Base-by-base conservation (phyloP, 1,284 basidiomycete genomes). In the Tilletiopsis washingtonensis region DNA sequence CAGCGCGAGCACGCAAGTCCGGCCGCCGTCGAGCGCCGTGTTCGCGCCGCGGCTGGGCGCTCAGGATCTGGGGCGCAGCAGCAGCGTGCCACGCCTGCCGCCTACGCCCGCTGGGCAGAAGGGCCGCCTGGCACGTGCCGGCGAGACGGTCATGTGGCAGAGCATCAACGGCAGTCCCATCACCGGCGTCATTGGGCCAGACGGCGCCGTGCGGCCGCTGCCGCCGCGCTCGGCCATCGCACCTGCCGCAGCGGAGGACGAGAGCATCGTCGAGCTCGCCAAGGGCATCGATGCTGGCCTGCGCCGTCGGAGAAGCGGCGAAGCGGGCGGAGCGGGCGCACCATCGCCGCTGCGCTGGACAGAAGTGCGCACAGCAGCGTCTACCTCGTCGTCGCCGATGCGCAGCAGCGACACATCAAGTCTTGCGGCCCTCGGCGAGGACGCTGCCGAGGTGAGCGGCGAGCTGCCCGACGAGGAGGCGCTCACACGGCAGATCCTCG, bases 121-220 rank as follows among this genome's bases (percentile, higher is more conserved):
- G 47, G 53, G 57, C 0, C 52, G 62, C 34, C 45, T 58, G 45
- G 59, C 62, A 17, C 49, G 46, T 27, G 49, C 54, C n/a, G 62
- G 62, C 15, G 62, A 64, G 40, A 25, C 51, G 36, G 51, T 64
- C 32, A 54, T 59, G 26, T 59, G 51, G 46, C 43, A 38, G n/a
- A 61, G 59, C 44, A 50, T 60, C 47, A 64, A 62, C 36, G 62
- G 62, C 11, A 57, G 54, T 3, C 62, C 62, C 36, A 64, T 64
- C 29, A 57, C 47, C 21, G 59, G 62, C n/a, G 47, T 64, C 38
- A 52, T 64, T n/a, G 59, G 55, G 15, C 47, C 47, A 27, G 57
- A 64, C 27, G 62, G 62, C 14, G 27, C 48, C 1, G 47, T 62
- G 2, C 37, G 55, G 2, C 29, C 45, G 15, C 19, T 17, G 29